These are phyloP conservation scores for Acrasis kona DNA, from an alignment of 78 protist species.

Conservation along the genomic window DNA sequence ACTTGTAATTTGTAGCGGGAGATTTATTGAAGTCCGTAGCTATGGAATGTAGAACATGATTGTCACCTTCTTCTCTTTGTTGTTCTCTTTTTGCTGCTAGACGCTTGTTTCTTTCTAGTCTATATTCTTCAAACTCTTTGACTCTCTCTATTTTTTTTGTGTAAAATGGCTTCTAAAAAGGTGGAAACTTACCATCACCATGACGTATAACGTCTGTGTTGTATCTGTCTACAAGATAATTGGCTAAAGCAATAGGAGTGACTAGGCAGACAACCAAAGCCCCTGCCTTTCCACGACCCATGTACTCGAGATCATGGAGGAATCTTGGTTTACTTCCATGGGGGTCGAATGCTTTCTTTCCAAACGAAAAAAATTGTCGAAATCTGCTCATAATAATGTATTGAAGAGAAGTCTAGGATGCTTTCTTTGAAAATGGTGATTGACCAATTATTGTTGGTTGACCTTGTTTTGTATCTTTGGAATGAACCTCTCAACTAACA, in stretches of 20 bases:
- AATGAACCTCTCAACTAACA: not conserved
- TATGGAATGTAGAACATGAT: not conserved
- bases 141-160: no score
- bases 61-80: not conserved
- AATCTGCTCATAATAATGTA: not conserved
- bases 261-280: not conserved
- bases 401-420: not conserved
- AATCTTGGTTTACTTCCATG: not conserved
- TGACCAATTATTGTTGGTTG: not conserved
- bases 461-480: not conserved
- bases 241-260: not conserved
- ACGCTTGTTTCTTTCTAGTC: not conserved
- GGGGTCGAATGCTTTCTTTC: not conserved
- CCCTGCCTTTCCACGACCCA: not conserved
- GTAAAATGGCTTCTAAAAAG: not conserved
- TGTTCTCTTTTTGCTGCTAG: not conserved
- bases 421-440: not conserved
- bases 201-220: not conserved
- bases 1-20: slow-evolving; percentile 13
- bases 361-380: not conserved
- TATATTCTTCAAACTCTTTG: not conserved
- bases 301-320: not conserved
- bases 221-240: not conserved
- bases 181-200: not conserved
- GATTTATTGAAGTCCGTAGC: not conserved